Evolutionary conservation across 371 early-diverging fungal genomes (phyloP).

Genomic region (Lichtheimia hyalospora): DNA sequence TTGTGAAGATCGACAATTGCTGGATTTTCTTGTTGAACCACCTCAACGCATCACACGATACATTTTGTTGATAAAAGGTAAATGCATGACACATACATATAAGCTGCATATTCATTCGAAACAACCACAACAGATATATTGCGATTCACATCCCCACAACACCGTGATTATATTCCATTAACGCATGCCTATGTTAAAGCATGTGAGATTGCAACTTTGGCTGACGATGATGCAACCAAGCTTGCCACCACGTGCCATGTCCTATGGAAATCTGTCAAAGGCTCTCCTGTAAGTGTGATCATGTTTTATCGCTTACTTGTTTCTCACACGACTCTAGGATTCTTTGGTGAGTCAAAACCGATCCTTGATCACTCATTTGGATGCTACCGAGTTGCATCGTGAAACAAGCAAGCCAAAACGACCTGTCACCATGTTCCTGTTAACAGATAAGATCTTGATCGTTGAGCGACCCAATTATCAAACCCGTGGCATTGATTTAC

Average conservation of each 20-base stretch:
- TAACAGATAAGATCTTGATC: slow-evolving; percentile 45
- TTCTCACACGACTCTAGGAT: slow-evolving; percentile 20
- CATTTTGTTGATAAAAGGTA: slow-evolving; percentile 46
- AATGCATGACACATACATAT: background rate
- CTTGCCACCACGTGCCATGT: slow-evolving; percentile 39
- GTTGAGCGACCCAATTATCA: slow-evolving; percentile 38
- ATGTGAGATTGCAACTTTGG: slow-evolving; percentile 40
- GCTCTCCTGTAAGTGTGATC: slow-evolving; percentile 32
- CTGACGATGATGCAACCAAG: slow-evolving; percentile 44
- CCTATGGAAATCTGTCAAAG: slow-evolving; percentile 38
- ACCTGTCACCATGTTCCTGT: slow-evolving; percentile 42
- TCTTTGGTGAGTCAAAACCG: slow-evolving; percentile 42
- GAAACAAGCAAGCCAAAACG: slow-evolving; percentile 25
- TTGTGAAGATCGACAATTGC: slow-evolving; percentile 29
- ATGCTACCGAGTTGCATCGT: slow-evolving; percentile 41
- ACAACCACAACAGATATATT: slow-evolving; percentile 25
- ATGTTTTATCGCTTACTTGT: slow-evolving; percentile 5
- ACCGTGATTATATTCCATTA: slow-evolving; percentile 33
- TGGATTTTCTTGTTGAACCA: slow-evolving; percentile 44
- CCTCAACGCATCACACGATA: slow-evolving; percentile 49
- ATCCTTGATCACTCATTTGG: slow-evolving; percentile 35
- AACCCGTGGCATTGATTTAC: slow-evolving; percentile 22
- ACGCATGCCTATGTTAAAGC: slow-evolving; percentile 32
- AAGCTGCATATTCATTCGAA: no score
- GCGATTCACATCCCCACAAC: slow-evolving; percentile 29